Evolutionary conservation across 768 basidiomycete species (phyloP).

Genomic region (Hygrophoropsis aurantiaca): DNA sequence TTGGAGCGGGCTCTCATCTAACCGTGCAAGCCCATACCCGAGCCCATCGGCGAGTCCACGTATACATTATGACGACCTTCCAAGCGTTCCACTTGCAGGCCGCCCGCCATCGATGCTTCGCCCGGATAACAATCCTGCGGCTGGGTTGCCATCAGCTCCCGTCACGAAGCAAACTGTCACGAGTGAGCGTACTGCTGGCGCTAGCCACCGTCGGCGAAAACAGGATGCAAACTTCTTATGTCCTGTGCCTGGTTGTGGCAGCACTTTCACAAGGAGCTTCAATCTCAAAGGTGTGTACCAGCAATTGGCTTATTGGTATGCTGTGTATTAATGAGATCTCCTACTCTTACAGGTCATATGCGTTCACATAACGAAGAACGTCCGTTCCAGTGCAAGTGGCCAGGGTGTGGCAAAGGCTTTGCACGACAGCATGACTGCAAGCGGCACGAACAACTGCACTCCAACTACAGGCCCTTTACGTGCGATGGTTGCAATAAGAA

Average conservation of each 20-base stretch:
- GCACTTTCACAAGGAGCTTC: slow-evolving; percentile 90
- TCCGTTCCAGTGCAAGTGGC: slow-evolving; percentile 94
- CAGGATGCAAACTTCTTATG: slow-evolving; percentile 86
- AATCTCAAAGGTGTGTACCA: slow-evolving; percentile 75
- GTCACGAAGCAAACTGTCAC: slow-evolving; percentile 84
- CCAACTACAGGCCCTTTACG: slow-evolving; percentile 87
- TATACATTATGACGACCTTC: slow-evolving; percentile 51
- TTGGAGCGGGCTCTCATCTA: slow-evolving; percentile 36
- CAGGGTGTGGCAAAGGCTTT: slow-evolving; percentile 92
- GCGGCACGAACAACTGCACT: slow-evolving; percentile 91
- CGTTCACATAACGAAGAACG: slow-evolving; percentile 94
- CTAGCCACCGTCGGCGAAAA: slow-evolving; percentile 81
- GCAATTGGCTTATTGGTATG: slow-evolving; percentile 6
- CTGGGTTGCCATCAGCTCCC: slow-evolving; percentile 3
- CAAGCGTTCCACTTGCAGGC: slow-evolving; percentile 26
- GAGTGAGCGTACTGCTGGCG: slow-evolving; percentile 85
- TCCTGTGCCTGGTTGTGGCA: slow-evolving; percentile 80
- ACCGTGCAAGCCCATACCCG: slow-evolving; percentile 62
- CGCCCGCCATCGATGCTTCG: slow-evolving; percentile 17
- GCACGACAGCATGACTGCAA: slow-evolving; percentile 96
- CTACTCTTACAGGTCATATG: slow-evolving; percentile 65
- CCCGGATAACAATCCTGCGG: slow-evolving; percentile 6
- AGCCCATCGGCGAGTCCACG: slow-evolving; percentile 67
- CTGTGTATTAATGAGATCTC: slow-evolving; percentile 3
- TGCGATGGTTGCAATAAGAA: slow-evolving; percentile 93